Base-by-base conservation (phyloP, 176 grass and related monocot species). In the Oropetium thomaeum region DNA sequence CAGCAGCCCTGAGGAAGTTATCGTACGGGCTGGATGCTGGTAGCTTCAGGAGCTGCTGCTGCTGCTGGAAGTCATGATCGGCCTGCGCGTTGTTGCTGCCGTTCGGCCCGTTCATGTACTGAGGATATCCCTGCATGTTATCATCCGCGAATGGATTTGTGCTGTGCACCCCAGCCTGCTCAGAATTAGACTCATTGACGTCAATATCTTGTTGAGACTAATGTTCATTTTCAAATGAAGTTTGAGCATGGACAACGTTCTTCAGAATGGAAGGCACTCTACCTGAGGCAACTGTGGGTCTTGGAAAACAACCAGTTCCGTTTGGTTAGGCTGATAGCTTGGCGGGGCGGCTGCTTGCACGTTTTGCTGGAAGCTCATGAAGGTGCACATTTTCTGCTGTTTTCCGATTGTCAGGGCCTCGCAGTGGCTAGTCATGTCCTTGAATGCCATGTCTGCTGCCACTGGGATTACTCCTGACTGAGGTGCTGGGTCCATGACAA, bases 1-100 rank as follows among this genome's bases (percentile, higher is more conserved):
- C 93, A 40, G 95, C 95, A 49, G 95, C 95, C 82, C 83, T 89
- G 41, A 86, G 86, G 82, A 98, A 98, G 71, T 92, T 87, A 54
- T 98, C 95, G 10, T 89, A 98, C 0, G 95, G 95, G 71, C 79
- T 98, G 23, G 95, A 83, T 3, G 88, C 91, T 4, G 95, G 95
- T 51, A 94, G 89, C 83, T 82, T 98, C 45, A 92, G 69, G 70
- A 54, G 75, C 3, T 89, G 80, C 31, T 44, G 42, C 31, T 44
- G 42, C 42, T 83, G 85, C 27, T 87, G 73, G 73, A 63, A 72
- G 5, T 42, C 74, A 5, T 79, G 57, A 19, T 31, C 68, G 1
- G 52, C 16, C 35, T 83, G 80, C 2, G 69, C 23, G 43, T 85
- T 78, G 70, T n/a, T 48, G 3, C 61, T 43, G 2, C 61, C 39